A percentile compares a stretch with the other conserved stretches of the same genome.
Evolutionary conservation across 805 yeast species (phyloP).

Genomic region (Candida takata): DNA sequence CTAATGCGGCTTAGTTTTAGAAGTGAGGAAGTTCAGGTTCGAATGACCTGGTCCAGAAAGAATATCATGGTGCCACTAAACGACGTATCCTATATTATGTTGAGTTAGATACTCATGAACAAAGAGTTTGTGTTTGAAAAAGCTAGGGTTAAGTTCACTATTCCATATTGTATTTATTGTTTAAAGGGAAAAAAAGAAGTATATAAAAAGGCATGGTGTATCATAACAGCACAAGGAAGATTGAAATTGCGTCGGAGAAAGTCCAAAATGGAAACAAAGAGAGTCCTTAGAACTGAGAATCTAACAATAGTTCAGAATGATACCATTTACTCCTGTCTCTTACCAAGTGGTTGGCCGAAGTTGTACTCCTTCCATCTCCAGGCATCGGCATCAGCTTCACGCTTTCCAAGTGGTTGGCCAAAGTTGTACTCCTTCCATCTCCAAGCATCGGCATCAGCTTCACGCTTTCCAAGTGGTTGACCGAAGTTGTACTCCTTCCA

Average conservation of each 20-base stretch:
- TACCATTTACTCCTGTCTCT: conserved; percentile 8
- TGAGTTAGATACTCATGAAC: too few species aligned
- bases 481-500: conserved; percentile 15
- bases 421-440: conserved; percentile 10
- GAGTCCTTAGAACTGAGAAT: too few species aligned
- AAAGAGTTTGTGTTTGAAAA: too few species aligned
- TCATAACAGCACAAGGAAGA: neutral
- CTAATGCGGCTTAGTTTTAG: too few species aligned
- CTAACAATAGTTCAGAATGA: too few species aligned
- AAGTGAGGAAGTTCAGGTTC: too few species aligned
- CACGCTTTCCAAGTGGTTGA: conserved; percentile 17
- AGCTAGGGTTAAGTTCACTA: too few species aligned
- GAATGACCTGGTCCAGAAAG: neutral
- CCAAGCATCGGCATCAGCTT: conserved; percentile 21
- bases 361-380: conserved; percentile 14
- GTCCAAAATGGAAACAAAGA: conserved; percentile 2
- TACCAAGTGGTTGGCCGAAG: conserved; percentile 14
- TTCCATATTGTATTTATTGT: too few species aligned
- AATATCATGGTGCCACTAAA: neutral
- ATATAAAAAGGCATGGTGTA: neutral
- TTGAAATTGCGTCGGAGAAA: neutral
- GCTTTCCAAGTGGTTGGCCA: conserved; percentile 16
- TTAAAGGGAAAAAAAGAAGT: neutral
- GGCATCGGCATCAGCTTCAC: conserved; percentile 18
- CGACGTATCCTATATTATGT: too few species aligned